Evolutionary conservation across 2,329 filamentous ascomycete genomes (phyloP), one percentile per base, ranked within the genome.

Genomic region (Alternaria hordeiaustralica): DNA sequence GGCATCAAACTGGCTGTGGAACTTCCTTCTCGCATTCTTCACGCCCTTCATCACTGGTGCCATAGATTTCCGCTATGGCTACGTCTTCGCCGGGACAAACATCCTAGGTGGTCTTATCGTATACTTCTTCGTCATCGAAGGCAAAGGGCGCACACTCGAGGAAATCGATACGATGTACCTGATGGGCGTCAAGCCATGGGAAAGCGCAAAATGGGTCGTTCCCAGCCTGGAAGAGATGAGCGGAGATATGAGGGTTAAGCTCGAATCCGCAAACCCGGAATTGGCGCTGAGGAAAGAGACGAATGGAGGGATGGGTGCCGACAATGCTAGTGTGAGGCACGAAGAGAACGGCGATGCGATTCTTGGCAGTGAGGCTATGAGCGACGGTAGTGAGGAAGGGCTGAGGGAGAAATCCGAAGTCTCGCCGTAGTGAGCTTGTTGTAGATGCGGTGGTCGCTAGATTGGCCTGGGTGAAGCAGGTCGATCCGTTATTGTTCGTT

Each of bases 81-180:
- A 92, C 65, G 89, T 94, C 44, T 94, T 94, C 78, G 91, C 90
- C 0, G 89, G 84, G 0, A 93, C 90, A 72, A 90, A 91, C 66
- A 78, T 92, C 10, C 81, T 87, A 0, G 90, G 86, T 0, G 86
- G 87, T 0, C 64, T 88, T 0, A 77, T 93, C 18, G 89, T 94
- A 44, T 94, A 90, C 82, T 92, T 94, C 81, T 93, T 93, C 76
- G 86, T 94, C 61, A 87, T 91, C 53, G 92, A 94, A 76, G 89
- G 88, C 51, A 88, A 91, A 75, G 91, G 90, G 53, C 87, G 90
- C 9, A 90, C 88, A 0, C 84, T 94, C 0, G 92, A 94, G 80
- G 91, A 94, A 77, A 90, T 94, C 58, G 92, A 94, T 73, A 84
- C 87, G 60, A 87, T 88, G 84, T 93, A 93, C 67, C 81, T 92